These are phyloP conservation scores for Selaginella tamariscina DNA, from an alignment of 75 land plant species.

Conservation along the genomic window DNA sequence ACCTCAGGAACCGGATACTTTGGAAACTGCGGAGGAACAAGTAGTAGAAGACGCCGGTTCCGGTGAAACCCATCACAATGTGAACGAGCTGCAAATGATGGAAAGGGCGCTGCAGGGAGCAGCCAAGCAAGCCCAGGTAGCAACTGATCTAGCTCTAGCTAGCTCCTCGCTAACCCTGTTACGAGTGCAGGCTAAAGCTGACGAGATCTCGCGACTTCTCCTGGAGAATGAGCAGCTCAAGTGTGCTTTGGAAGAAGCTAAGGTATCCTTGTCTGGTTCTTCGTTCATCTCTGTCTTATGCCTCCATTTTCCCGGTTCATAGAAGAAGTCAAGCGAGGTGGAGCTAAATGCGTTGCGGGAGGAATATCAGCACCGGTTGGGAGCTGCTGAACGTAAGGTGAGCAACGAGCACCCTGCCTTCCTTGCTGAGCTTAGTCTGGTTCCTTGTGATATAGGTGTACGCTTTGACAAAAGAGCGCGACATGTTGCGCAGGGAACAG, in stretches of 20 bases:
- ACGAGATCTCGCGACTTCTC: slow-evolving; percentile 80
- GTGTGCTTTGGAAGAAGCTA: slow-evolving; percentile 49
- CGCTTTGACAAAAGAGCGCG: slow-evolving; percentile 87
- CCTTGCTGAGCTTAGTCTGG: background rate
- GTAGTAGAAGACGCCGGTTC: too few relatives aligned
- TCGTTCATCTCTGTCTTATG: background rate
- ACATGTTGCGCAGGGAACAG: slow-evolving; percentile 88
- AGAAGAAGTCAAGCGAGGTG: slow-evolving; percentile 57
- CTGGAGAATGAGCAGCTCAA: slow-evolving; percentile 85
- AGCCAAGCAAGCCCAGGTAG: too few relatives aligned
- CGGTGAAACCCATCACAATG: too few relatives aligned
- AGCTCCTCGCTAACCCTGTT: too few relatives aligned
- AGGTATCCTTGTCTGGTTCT: slow-evolving; percentile 29
- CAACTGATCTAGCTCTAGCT: too few relatives aligned
- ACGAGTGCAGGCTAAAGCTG: slow-evolving; percentile 82
- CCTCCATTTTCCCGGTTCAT: slow-evolving; percentile 11
- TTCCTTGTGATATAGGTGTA: slow-evolving; percentile 42
- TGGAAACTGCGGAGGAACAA: too few relatives aligned
- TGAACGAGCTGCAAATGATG: too few relatives aligned
- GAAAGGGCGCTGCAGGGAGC: too few relatives aligned
- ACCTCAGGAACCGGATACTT: too few relatives aligned
- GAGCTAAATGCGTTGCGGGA: slow-evolving; percentile 74
- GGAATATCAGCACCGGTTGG: too few relatives aligned
- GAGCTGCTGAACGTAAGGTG: slow-evolving; percentile 89
- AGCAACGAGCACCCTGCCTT: background rate